Evolutionary conservation across 305 asterid genomes (phyloP), one percentile per base, ranked within the genome.

Genomic region (Solanum hybrid): DNA sequence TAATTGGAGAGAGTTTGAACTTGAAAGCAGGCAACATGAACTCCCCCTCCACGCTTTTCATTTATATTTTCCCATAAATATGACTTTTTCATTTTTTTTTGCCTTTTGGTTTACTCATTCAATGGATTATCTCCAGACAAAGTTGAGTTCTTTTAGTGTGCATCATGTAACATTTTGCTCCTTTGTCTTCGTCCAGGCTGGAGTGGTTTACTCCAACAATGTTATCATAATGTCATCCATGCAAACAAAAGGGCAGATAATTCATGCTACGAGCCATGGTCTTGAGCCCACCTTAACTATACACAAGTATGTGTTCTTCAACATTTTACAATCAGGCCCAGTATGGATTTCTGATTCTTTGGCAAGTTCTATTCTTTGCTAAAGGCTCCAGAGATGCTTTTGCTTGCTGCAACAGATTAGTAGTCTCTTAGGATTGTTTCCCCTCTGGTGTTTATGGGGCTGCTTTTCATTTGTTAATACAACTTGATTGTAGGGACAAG

Each of bases 191-290:
- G 7, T 87, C 40, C 97, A 96, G 98, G 99, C 95, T 82, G 99
- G 99, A 90, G 90, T 96, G 93, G 95, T 96, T 78, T 96, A 96
- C 94, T 95, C 99, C 42, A 95, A 96, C 89, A 93, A 93, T 89
- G 97, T 96, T 64, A 91, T 95, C 85, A 26, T 95, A 90, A 91
- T 95, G 95, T 91, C 98, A 89, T 92, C 95, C 89, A 72, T 86
- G 88, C 95, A 91, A 88, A 72, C 95, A 19, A 94, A 94, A 90
- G 93, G 91, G 88, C 94, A 89, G 87, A 89, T 93, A 40, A 90
- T 95, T 85, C 90, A 88, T 90, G 91, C 92, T 72, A 88, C 80
- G 45, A 94, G 94, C 88, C 93, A 93, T 92, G 98, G 98, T 32
- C 88, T 96, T 95, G 95, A 92, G 88, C 91, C 94, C 90, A 94